phyloP scores from a whole-genome alignment of 139 green algal species.

The Tetradesmus obliquus region DNA sequence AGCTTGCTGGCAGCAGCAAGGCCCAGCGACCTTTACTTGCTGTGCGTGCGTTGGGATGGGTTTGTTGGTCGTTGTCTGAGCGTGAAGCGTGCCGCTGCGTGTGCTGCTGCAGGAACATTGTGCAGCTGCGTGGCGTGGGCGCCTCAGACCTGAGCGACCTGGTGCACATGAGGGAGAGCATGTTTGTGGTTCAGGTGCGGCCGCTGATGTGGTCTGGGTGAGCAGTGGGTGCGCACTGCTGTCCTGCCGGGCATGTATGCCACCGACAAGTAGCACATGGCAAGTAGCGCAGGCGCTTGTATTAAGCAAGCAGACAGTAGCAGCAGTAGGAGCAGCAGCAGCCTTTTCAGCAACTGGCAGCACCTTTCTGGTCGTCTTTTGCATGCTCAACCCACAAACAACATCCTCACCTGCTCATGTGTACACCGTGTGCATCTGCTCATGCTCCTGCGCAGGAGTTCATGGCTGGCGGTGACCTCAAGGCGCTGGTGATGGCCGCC shows the following conservation, averaged over 20 bases:
- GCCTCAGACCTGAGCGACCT: conserved; percentile 57
- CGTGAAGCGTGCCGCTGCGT: too few species aligned
- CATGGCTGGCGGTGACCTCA: conserved; percentile 71
- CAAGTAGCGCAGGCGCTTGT: too few species aligned
- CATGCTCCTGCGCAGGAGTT: conserved; percentile 64
- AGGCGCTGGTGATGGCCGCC: conserved; percentile 63
- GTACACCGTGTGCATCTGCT: not conserved
- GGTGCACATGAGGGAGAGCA: conserved; percentile 48
- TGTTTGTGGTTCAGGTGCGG: conserved; percentile 67
- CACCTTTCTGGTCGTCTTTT: not conserved
- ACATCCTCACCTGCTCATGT: not conserved
- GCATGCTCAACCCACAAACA: not conserved
- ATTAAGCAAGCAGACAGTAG: too few species aligned
- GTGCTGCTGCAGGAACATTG: conserved; percentile 63
- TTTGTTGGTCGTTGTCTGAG: too few species aligned
- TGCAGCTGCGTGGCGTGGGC: conserved; percentile 65
- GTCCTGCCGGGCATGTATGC: not conserved
- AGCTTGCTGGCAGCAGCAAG: not conserved
- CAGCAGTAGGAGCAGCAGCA: not conserved
- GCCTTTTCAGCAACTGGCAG: not conserved
- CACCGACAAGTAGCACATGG: too few species aligned
- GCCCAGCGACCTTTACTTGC: not conserved
- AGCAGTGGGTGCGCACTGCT: not conserved
- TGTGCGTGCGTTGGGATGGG: too few species aligned
- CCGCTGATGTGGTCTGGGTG: not conserved